Percentiles rank a stretch among this genome's conserved stretches.
These are phyloP conservation scores for Solanum rostratum DNA, from an alignment of 257 asterid genomes.

Conservation along the genomic window DNA sequence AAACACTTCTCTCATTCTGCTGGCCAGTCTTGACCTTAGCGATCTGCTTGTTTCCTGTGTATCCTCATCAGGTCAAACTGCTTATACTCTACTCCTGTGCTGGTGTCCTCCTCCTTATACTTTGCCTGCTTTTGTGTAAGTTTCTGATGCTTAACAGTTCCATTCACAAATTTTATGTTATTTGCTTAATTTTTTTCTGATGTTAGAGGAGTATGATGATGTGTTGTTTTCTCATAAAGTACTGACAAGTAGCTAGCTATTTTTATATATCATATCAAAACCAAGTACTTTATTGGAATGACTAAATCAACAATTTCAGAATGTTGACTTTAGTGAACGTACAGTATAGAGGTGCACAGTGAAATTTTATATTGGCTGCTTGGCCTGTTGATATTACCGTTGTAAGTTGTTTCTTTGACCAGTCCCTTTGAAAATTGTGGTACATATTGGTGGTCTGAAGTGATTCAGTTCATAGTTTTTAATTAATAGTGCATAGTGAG, in stretches of 20 bases:
- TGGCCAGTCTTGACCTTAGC: constrained; percentile 98
- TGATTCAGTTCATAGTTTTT: background rate
- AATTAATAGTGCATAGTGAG: background rate
- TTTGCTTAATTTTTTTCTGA: background rate
- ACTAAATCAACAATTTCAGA: background rate
- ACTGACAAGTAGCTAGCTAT: background rate
- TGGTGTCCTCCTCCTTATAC: constrained; percentile 79
- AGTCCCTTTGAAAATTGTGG: background rate
- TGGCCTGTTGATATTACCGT: background rate
- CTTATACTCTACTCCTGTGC: constrained; percentile 92
- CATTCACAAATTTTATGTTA: background rate
- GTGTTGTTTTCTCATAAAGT: background rate
- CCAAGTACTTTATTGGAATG: background rate
- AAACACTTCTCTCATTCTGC: constrained; percentile 91
- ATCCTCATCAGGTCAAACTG: constrained; percentile 90
- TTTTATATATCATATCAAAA: background rate
- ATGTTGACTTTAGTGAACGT: background rate
- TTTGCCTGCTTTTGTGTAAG: constrained; percentile 74
- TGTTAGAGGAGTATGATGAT: background rate
- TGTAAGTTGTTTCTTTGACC: background rate
- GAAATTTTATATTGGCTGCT: background rate
- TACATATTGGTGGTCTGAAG: background rate
- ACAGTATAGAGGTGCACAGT: background rate
- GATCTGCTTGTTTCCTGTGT: constrained; percentile 96
- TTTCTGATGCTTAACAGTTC: constrained; percentile 12